phyloP scores from a whole-genome alignment of 345 rosid species.

The Gossypioides kirkii region DNA sequence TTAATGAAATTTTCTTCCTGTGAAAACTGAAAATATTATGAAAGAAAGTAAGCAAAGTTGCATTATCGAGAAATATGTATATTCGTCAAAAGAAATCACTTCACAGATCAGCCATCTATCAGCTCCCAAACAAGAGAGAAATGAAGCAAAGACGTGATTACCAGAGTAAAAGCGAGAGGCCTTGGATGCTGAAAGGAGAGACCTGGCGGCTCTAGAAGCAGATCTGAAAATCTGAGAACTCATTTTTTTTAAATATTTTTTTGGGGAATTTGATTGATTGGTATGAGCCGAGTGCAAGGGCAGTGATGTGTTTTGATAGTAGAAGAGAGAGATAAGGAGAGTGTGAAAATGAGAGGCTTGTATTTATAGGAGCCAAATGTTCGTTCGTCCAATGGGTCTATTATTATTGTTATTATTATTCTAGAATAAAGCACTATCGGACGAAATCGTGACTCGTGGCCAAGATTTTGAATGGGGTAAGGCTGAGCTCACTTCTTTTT shows the following conservation, averaged over 20 bases:
- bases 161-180: slow-evolving; percentile 62
- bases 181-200: slow-evolving; percentile 69
- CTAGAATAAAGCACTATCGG: no score
- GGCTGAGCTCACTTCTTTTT: no score
- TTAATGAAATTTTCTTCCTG: neutral
- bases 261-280: neutral
- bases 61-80: neutral
- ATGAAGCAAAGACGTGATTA: slow-evolving; percentile 12
- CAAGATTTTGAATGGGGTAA: no score
- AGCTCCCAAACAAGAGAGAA: neutral
- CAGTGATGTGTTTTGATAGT: neutral
- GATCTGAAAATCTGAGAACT: slow-evolving; percentile 70
- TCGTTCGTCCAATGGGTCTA: no score
- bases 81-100: neutral
- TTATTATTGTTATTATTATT: no score
- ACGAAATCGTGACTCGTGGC: no score
- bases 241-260: slow-evolving; percentile 34
- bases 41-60: neutral
- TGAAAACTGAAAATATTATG: no score
- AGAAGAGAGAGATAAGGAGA: neutral
- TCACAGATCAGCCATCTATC: neutral
- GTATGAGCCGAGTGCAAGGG: neutral
- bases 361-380: neutral
- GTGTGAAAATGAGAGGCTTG: neutral
- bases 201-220: slow-evolving; percentile 72